phyloP scores from a whole-genome alignment of 1,284 basidiomycete species.

The Pseudozyma flocculosa region DNA sequence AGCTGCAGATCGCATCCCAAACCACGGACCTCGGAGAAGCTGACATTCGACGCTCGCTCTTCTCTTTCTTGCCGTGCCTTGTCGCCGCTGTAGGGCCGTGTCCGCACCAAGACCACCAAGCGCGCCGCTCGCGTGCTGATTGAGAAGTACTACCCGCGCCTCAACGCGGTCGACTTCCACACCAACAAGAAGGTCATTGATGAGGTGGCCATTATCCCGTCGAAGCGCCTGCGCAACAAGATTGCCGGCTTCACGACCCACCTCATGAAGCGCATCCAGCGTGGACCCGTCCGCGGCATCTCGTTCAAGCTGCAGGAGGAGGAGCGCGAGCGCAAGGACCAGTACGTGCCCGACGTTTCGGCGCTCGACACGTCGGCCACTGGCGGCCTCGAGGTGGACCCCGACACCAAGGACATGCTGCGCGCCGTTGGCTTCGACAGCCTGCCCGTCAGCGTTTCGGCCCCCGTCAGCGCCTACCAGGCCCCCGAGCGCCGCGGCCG shows the following conservation, averaged over 20 bases:
- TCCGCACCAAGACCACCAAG: conserved; percentile 99
- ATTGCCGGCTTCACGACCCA: conserved; percentile 99
- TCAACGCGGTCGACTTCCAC: conserved; percentile 59
- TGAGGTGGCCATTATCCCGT: conserved; percentile 87
- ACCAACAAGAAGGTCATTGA: conserved; percentile 99
- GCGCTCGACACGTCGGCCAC: conserved; percentile 55
- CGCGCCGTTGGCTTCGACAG: conserved; percentile 55
- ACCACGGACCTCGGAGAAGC: no score
- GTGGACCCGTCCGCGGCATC: conserved; percentile 98
- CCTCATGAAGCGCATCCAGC: conserved; percentile 99
- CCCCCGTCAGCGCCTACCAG: conserved; percentile 53
- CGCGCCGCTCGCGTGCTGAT: conserved; percentile 98
- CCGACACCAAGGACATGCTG: conserved; percentile 58
- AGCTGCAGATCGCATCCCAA: no score
- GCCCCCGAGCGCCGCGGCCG: conserved; percentile 55
- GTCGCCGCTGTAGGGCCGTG: conserved; percentile 77
- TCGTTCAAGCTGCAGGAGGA: conserved; percentile 99
- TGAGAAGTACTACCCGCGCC: conserved; percentile 84
- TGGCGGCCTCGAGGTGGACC: conserved; percentile 56
- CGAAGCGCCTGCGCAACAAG: conserved; percentile 99
- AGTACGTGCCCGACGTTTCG: conserved; percentile 58
- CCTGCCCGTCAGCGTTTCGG: conserved; percentile 55
- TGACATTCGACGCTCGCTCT: no score
- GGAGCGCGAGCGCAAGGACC: conserved; percentile 91
- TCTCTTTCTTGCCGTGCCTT: not conserved